phyloP scores from a whole-genome alignment of 441 rosid genomes.

The Bruguiera hainesii region DNA sequence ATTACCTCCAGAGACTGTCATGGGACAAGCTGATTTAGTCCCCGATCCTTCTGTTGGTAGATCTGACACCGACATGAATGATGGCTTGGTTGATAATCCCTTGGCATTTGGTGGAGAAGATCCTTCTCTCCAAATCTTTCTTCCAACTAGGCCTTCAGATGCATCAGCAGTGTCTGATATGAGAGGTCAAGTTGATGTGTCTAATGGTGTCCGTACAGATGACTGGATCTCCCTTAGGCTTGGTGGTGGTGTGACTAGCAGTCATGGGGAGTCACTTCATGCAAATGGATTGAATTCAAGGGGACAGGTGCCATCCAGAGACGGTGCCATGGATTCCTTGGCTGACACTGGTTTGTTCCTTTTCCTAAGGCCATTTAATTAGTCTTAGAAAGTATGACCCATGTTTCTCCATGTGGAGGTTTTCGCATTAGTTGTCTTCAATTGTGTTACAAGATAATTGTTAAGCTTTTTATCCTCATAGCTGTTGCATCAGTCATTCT shows the following conservation, averaged over 20 bases:
- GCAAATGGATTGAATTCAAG: conserved; percentile 52
- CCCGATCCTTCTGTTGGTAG: conserved; percentile 54
- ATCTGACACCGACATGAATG: conserved; percentile 51
- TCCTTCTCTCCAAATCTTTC: conserved; percentile 90
- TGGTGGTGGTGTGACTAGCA: conserved; percentile 64
- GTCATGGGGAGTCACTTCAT: conserved; percentile 44
- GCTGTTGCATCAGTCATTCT: background rate
- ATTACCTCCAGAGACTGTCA: conserved; percentile 55
- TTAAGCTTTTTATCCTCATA: background rate
- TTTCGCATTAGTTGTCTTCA: background rate
- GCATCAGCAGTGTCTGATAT: conserved; percentile 50
- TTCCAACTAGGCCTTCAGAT: conserved; percentile 80
- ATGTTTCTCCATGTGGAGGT: no score
- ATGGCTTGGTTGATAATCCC: conserved; percentile 81
- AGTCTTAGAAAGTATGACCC: no score
- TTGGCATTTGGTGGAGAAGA: conserved; percentile 77
- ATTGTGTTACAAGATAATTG: background rate
- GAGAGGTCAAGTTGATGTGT: conserved; percentile 64
- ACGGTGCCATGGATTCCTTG: conserved; percentile 45
- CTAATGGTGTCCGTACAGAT: conserved; percentile 75
- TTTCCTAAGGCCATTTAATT: conserved; percentile 6
- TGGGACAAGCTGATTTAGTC: conserved; percentile 44
- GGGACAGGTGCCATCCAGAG: conserved; percentile 55
- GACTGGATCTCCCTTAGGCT: conserved; percentile 97
- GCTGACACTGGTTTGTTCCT: conserved; percentile 75